phyloP scores from a whole-genome alignment of 2,329 filamentous ascomycete species.

The Colletotrichum sp. region DNA sequence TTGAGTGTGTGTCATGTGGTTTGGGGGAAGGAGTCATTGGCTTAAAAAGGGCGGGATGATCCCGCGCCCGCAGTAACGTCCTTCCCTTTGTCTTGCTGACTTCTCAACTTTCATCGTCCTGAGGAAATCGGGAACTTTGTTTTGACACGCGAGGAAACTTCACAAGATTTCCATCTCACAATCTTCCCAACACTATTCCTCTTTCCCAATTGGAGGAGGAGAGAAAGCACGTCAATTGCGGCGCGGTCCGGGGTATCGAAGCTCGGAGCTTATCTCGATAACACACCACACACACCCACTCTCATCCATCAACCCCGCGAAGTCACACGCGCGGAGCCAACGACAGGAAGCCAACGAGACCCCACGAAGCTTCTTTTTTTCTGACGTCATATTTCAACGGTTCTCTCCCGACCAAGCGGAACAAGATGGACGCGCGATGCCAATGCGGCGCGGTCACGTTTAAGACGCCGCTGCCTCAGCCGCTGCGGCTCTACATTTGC shows the following conservation, averaged over 20 bases:
- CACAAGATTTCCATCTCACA: neutral
- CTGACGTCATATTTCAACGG: neutral
- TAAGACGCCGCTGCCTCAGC: slow-evolving; percentile 63
- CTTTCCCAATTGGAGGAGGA: neutral
- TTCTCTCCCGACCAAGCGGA: neutral
- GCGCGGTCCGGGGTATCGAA: neutral
- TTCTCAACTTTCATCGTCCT: neutral
- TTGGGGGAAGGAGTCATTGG: neutral
- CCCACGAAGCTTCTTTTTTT: neutral
- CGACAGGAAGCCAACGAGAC: neutral
- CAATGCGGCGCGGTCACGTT: slow-evolving; percentile 70
- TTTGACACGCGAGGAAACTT: neutral
- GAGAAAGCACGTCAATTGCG: neutral
- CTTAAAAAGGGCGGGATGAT: slow-evolving; percentile 10
- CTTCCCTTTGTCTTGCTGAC: neutral
- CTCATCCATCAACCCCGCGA: neutral
- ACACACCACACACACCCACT: neutral
- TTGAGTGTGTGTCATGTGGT: neutral
- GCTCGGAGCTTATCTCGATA: neutral
- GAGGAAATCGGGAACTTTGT: neutral
- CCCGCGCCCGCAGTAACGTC: neutral
- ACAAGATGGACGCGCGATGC: slow-evolving; percentile 62
- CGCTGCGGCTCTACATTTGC: slow-evolving; percentile 72
- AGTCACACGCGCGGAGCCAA: neutral
- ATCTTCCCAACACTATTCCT: neutral